These are phyloP conservation scores for Trypanosoma melophagium DNA, from an alignment of 208 protist genomes.

Conservation along the genomic window DNA sequence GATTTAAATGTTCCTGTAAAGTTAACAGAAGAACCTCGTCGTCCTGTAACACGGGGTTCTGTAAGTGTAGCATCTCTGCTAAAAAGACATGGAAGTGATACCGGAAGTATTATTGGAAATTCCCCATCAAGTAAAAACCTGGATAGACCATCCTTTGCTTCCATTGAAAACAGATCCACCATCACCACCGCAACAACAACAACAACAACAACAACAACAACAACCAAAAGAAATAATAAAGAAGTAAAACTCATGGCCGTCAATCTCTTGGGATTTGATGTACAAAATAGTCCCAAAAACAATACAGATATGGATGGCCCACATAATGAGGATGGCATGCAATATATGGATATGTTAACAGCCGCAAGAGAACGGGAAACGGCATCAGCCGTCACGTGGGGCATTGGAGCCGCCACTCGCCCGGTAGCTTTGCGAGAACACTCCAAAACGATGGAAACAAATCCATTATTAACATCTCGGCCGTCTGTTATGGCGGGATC, in stretches of 20 bases:
- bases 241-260: conserved; percentile 1
- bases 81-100: too few species aligned
- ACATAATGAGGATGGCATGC: conserved; percentile 2
- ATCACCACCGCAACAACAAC: background rate
- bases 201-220: conserved; percentile 1
- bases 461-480: background rate
- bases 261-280: conserved; percentile 9
- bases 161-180: background rate
- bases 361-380: conserved; percentile 28
- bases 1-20: background rate
- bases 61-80: background rate
- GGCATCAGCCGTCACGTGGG: conserved; percentile 58
- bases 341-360: conserved; percentile 28
- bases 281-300: background rate
- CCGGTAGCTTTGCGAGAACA: conserved; percentile 25
- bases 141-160: background rate
- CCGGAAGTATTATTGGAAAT: background rate
- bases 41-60: background rate
- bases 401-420: conserved; percentile 50
- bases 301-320: background rate
- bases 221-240: background rate
- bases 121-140: background rate
- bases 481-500: background rate
- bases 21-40: background rate
- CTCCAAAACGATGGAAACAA: background rate